Percentiles rank a stretch among this genome's conserved stretches.
Evolutionary conservation across 2,329 filamentous ascomycete species (phyloP).

Genomic region (Plenodomus lindquistii): DNA sequence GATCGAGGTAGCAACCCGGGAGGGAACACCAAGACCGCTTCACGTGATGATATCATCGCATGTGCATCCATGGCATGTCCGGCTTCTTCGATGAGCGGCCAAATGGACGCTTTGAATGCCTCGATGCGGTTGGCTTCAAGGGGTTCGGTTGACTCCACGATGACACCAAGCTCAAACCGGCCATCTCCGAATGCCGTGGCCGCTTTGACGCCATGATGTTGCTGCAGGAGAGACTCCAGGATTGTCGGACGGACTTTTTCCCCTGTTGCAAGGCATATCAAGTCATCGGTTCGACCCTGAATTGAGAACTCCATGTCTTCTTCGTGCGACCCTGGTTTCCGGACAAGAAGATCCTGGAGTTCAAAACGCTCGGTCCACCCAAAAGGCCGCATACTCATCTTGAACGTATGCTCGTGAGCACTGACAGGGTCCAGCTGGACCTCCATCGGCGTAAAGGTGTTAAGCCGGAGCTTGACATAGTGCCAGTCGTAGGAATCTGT

Average conservation of each 20-base stretch:
- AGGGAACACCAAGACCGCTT: neutral
- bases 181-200: neutral
- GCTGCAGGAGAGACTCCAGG: conserved; percentile 11
- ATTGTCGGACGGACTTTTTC: conserved; percentile 17
- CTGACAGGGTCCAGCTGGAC: no score
- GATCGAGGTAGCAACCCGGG: neutral
- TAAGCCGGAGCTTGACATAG: no score
- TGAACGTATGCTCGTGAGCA: no score
- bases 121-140: neutral
- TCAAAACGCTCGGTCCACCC: no score
- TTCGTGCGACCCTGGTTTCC: no score
- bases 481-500: no score
- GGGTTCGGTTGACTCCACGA: neutral
- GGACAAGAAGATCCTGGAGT: no score
- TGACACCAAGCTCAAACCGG: neutral
- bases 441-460: no score
- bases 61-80: neutral
- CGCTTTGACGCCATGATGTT: neutral
- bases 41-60: neutral
- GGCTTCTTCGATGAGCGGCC: neutral
- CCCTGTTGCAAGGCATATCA: conserved; percentile 24
- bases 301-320: conserved; percentile 1
- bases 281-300: conserved; percentile 34
- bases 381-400: no score
- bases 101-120: neutral